Evolutionary conservation across 108 stramenopile genomes (phyloP).

Genomic region (Licmophora abbreviata): DNA sequence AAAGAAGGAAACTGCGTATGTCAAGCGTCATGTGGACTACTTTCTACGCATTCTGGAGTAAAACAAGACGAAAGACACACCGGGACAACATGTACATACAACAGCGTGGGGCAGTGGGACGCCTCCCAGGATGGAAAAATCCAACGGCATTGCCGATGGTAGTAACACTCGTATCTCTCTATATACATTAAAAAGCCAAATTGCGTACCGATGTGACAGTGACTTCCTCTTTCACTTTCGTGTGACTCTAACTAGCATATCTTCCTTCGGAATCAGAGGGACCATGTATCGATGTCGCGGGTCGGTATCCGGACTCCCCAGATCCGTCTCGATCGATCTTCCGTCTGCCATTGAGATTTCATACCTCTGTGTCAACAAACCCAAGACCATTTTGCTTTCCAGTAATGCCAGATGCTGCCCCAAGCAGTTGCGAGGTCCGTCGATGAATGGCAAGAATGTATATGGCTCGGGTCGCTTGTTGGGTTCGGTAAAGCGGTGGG

Average conservation of each 20-base stretch:
- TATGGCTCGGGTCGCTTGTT: constrained; percentile 2
- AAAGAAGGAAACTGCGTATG: no score
- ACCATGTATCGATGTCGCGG: constrained; percentile 24
- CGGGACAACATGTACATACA: no score
- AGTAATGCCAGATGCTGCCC: constrained; percentile 6
- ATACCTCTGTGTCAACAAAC: constrained; percentile 11
- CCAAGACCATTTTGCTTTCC: constrained; percentile 11
- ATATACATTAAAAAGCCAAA: no score
- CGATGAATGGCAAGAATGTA: constrained; percentile 10
- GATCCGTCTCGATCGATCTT: constrained; percentile 7
- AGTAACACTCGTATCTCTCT: no score
- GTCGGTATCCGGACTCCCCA: constrained; percentile 10
- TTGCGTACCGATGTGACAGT: no score
- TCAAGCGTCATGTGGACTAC: no score
- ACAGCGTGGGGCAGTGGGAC: no score
- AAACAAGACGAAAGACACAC: no score
- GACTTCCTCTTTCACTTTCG: no score
- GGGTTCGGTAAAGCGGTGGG: not conserved
- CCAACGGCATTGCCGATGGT: no score
- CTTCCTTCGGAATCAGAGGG: constrained; percentile 17
- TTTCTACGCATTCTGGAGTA: no score
- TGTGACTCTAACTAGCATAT: constrained; percentile 16
- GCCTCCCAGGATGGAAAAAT: no score
- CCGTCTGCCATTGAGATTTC: constrained; percentile 3
- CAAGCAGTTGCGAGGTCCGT: constrained; percentile 9